Evolutionary conservation across 208 protist species (phyloP).

Genomic region (Crithidia brevicula): DNA sequence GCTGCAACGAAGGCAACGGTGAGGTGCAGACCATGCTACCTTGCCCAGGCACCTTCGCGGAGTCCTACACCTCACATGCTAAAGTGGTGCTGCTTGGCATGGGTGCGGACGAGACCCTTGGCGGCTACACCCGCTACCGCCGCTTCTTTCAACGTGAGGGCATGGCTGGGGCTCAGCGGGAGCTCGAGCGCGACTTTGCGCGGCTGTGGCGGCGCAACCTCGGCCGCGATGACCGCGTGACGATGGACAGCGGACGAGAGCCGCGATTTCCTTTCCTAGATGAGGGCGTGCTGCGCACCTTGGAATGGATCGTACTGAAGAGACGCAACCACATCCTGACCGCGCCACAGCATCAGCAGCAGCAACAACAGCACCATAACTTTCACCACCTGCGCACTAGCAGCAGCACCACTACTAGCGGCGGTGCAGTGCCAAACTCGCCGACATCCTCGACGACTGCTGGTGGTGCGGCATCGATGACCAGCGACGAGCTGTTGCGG

Average conservation of each 20-base stretch:
- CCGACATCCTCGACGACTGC: neutral
- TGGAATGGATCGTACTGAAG: slow-evolving; percentile 70
- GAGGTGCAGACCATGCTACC: slow-evolving; percentile 20
- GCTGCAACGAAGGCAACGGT: neutral
- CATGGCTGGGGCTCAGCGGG: slow-evolving; percentile 56
- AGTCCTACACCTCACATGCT: slow-evolving; percentile 56
- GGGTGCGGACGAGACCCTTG: slow-evolving; percentile 96
- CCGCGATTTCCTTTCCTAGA: slow-evolving; percentile 95
- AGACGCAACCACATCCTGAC: slow-evolving; percentile 39
- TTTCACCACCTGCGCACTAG: neutral
- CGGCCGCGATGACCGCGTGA: slow-evolving; percentile 95
- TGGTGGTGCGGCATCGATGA: neutral
- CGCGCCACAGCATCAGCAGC: neutral
- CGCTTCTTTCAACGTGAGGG: slow-evolving; percentile 76
- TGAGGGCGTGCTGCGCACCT: slow-evolving; percentile 84
- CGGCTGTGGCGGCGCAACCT: slow-evolving; percentile 96
- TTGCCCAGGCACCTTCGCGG: slow-evolving; percentile 31
- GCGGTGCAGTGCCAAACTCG: neutral
- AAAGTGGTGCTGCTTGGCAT: slow-evolving; percentile 94
- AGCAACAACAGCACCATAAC: slow-evolving; percentile 1
- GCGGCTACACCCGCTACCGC: slow-evolving; percentile 95
- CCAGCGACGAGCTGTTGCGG: slow-evolving; percentile 42
- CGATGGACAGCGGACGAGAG: slow-evolving; percentile 93
- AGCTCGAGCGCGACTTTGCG: slow-evolving; percentile 90
- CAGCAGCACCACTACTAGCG: neutral